Percentiles rank a stretch among this genome's conserved stretches.
Conservation (phyloP, 768 basidiomycete species). For the Psilocybe tampanensis region DNA sequence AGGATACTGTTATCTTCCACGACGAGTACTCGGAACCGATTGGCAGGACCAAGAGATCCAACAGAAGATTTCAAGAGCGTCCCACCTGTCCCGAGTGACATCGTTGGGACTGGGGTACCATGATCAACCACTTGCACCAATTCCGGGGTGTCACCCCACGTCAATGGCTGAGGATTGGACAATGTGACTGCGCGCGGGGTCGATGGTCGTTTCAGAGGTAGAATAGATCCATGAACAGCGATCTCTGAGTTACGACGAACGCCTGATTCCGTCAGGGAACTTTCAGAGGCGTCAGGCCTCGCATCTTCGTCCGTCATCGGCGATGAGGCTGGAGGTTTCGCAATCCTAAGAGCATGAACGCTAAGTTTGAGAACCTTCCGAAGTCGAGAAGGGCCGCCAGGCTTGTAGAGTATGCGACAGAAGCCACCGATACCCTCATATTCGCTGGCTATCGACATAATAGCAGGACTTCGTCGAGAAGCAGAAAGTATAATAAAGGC, state of each 20-base stretch:
- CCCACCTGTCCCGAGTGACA: slow-evolving; percentile 61
- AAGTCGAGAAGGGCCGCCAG: slow-evolving; percentile 80
- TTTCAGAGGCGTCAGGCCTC: slow-evolving; percentile 1
- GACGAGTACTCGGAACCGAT: slow-evolving; percentile 68
- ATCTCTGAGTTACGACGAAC: slow-evolving; percentile 49
- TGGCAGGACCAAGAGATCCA: slow-evolving; percentile 48
- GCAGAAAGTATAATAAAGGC: slow-evolving; percentile 81
- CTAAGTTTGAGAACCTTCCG: slow-evolving; percentile 65
- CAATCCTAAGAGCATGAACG: slow-evolving; percentile 57
- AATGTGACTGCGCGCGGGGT: slow-evolving; percentile 55
- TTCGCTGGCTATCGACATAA: slow-evolving; percentile 65
- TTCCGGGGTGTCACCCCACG: slow-evolving; percentile 37
- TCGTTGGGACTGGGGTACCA: slow-evolving; percentile 40
- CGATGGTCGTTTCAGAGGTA: slow-evolving; percentile 47
- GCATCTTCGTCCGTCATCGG: slow-evolving; percentile 17
- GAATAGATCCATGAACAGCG: slow-evolving; percentile 14
- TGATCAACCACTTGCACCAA: slow-evolving; percentile 24
- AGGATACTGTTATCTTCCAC: slow-evolving; percentile 92
- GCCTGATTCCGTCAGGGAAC: slow-evolving; percentile 13
- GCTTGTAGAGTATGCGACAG: slow-evolving; percentile 89
- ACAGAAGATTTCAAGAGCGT: slow-evolving; percentile 71
- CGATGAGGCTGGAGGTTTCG: slow-evolving; percentile 32
- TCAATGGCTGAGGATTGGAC: slow-evolving; percentile 37
- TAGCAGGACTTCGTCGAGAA: slow-evolving; percentile 61
- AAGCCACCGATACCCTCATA: slow-evolving; percentile 85